Percentiles rank a stretch among this genome's conserved stretches.
Evolutionary conservation across 2,329 filamentous ascomycete genomes (phyloP).

Genomic region (Fusarium vanettenii): DNA sequence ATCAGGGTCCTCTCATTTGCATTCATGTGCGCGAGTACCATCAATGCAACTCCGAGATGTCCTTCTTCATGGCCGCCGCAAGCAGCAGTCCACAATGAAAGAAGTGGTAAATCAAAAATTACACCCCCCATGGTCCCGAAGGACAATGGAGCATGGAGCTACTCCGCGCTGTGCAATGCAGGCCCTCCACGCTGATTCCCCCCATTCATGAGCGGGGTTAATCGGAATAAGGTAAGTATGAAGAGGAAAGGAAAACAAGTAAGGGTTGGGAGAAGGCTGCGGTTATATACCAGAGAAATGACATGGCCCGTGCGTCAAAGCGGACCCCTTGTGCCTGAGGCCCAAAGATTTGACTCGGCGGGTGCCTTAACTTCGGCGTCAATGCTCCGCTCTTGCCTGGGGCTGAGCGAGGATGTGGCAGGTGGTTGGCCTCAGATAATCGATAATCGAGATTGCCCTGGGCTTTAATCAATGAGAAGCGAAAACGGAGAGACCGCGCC

Average conservation of each 20-base stretch:
- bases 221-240: conserved; percentile 65
- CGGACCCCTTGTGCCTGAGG: background rate
- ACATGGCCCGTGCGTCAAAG: conserved; percentile 14
- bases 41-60: background rate
- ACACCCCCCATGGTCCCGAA: conserved; percentile 65
- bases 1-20: background rate
- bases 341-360: background rate
- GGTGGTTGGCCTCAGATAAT: background rate
- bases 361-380: background rate
- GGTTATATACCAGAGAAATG: conserved; percentile 17
- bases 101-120: conserved; percentile 63
- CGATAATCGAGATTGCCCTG: background rate
- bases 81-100: conserved; percentile 59
- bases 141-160: conserved; percentile 61
- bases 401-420: background rate
- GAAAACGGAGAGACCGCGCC: background rate
- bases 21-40: background rate
- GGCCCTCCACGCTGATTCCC: conserved; percentile 58
- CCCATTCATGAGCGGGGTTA: conserved; percentile 57
- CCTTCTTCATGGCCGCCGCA: conserved; percentile 58
- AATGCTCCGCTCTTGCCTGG: background rate
- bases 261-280: conserved; percentile 14
- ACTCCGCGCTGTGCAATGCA: conserved; percentile 69
- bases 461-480: background rate
- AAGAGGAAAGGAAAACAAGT: conserved; percentile 27